Evolutionary conservation across 129 eudicot genomes (phyloP).

Genomic region (Escallonia rubra): DNA sequence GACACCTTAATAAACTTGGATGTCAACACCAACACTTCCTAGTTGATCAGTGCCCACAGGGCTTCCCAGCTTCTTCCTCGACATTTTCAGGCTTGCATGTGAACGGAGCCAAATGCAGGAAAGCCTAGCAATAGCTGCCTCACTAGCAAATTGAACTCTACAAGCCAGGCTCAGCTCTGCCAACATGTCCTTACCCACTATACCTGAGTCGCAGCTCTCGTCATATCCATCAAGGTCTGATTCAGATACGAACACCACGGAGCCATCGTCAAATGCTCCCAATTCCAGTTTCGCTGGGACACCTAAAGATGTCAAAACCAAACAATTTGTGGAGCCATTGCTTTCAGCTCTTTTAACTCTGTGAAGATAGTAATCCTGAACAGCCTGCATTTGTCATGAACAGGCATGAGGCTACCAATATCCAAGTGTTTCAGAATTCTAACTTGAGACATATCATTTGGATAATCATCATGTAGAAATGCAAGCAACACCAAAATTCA

Average conservation of each 20-base stretch:
- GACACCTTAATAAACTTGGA: conserved; percentile 40
- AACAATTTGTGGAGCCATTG: not conserved
- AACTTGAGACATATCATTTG: not conserved
- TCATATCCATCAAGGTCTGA: conserved; percentile 75
- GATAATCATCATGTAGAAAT: too few relatives aligned
- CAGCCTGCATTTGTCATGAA: conserved; percentile 34
- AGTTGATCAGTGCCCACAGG: conserved; percentile 20
- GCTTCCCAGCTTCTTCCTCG: conserved; percentile 27
- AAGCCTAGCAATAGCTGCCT: conserved; percentile 58
- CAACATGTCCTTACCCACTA: conserved; percentile 20
- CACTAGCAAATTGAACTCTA: conserved; percentile 56
- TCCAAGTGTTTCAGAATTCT: not conserved
- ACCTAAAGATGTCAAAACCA: not conserved
- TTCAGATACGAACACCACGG: conserved; percentile 53
- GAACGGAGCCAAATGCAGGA: conserved; percentile 57
- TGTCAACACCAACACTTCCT: conserved; percentile 33
- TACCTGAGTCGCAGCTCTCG: conserved; percentile 28
- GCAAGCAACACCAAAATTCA: too few relatives aligned
- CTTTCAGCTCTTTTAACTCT: conserved; percentile 10
- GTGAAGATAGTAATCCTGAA: conserved; percentile 38
- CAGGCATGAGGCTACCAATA: not conserved
- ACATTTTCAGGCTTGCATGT: conserved; percentile 31
- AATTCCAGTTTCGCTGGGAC: conserved; percentile 6
- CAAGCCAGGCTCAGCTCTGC: conserved; percentile 48
- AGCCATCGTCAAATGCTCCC: conserved; percentile 58